Evolutionary conservation across 2,329 filamentous ascomycete species (phyloP).

Genomic region (Xylariaceae sp.): DNA sequence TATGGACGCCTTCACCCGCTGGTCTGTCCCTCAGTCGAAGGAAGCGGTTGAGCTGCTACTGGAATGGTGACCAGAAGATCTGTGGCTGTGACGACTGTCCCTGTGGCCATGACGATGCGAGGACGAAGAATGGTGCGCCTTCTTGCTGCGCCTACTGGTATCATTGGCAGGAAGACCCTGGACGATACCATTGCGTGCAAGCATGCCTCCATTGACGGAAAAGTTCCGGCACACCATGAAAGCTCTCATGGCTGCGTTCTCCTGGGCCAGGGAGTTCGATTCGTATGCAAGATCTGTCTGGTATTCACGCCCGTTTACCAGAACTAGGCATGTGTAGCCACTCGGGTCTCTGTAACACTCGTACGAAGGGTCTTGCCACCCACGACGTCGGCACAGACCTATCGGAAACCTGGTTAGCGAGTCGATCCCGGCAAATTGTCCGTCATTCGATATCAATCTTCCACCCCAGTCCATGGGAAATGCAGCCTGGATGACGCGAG

Average conservation of each 20-base stretch:
- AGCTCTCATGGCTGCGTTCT: conserved; percentile 91
- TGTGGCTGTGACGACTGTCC: conserved; percentile 39
- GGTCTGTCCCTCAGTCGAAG: conserved; percentile 43
- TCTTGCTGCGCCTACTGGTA: conserved; percentile 50
- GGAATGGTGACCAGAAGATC: conserved; percentile 50
- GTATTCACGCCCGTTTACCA: conserved; percentile 96
- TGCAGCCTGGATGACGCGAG: conserved; percentile 29
- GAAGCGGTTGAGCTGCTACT: conserved; percentile 61
- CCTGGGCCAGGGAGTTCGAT: conserved; percentile 77
- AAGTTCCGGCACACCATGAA: conserved; percentile 99
- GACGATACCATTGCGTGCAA: conserved; percentile 64
- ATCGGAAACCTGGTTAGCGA: conserved; percentile 31
- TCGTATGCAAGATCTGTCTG: conserved; percentile 84
- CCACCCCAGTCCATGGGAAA: conserved; percentile 18
- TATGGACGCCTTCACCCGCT: no score
- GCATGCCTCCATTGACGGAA: conserved; percentile 93
- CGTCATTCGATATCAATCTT: conserved; percentile 21
- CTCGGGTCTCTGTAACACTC: conserved; percentile 69
- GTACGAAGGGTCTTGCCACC: conserved; percentile 89
- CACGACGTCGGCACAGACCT: conserved; percentile 93
- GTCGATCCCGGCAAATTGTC: conserved; percentile 24
- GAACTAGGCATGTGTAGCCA: conserved; percentile 84
- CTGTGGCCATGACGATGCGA: conserved; percentile 35
- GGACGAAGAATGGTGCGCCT: conserved; percentile 47
- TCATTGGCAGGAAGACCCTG: conserved; percentile 59